These are phyloP conservation scores for Colletotrichum truncatum DNA, from an alignment of 2,329 filamentous ascomycete genomes.

Conservation along the genomic window DNA sequence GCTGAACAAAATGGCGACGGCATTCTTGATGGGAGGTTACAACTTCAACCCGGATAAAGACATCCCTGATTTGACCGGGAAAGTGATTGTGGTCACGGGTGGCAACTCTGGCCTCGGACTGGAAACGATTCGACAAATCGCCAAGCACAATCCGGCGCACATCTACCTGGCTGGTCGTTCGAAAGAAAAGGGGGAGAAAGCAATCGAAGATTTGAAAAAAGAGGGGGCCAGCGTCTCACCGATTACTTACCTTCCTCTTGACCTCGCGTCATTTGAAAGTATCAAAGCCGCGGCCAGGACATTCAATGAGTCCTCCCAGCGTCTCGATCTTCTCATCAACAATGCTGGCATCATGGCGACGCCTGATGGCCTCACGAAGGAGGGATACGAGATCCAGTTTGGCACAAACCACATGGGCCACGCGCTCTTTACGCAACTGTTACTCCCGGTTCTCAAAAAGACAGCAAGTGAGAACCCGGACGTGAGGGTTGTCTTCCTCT, in stretches of 20 bases:
- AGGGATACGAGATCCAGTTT: slow-evolving; percentile 43
- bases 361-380: slow-evolving; percentile 35
- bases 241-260: slow-evolving; percentile 10
- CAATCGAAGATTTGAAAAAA: slow-evolving; percentile 12
- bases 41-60: slow-evolving; percentile 32
- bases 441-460: slow-evolving; percentile 34
- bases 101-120: slow-evolving; percentile 51
- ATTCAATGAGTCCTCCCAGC: slow-evolving; percentile 16
- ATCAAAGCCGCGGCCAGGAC: slow-evolving; percentile 27
- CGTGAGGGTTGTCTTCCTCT: slow-evolving; percentile 42
- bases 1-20: slow-evolving; percentile 20
- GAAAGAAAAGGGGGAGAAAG: slow-evolving; percentile 16
- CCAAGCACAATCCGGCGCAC: slow-evolving; percentile 41
- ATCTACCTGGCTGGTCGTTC: slow-evolving; percentile 31
- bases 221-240: slow-evolving; percentile 1
- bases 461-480: slow-evolving; percentile 31
- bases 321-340: slow-evolving; percentile 43
- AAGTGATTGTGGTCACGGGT: slow-evolving; percentile 47
- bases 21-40: slow-evolving; percentile 16
- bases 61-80: slow-evolving; percentile 44
- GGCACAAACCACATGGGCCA: slow-evolving; percentile 41
- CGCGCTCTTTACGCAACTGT: slow-evolving; percentile 35
- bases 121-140: slow-evolving; percentile 47
- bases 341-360: slow-evolving; percentile 38
- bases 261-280: slow-evolving; percentile 28